A percentile compares a stretch with the other conserved stretches of the same genome.
Conservation (phyloP, 2,329 filamentous ascomycete genomes). For the Talaromyces funiculosus region DNA sequence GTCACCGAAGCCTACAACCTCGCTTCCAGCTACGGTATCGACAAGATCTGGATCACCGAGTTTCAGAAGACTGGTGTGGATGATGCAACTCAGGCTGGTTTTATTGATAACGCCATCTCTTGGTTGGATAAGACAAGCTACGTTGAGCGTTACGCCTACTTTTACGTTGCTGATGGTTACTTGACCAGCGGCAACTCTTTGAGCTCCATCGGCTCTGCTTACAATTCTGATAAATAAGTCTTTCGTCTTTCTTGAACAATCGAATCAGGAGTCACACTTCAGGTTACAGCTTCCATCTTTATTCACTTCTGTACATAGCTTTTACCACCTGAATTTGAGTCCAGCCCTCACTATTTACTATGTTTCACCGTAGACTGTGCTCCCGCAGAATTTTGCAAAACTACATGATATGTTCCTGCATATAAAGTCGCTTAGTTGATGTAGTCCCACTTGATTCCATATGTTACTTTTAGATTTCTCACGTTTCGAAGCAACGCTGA, state of each 20-base stretch:
- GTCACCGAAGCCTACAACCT: constrained; percentile 31
- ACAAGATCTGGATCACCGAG: constrained; percentile 43
- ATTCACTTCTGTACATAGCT: neutral
- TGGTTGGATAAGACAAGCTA: constrained; percentile 34
- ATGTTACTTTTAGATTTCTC: neutral
- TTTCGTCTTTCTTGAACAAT: neutral
- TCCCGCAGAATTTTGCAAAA: neutral
- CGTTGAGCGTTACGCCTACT: constrained; percentile 43
- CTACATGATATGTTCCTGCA: neutral
- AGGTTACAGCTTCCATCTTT: no score
- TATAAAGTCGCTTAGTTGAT: neutral
- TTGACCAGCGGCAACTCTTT: constrained; percentile 24
- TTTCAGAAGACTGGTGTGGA: constrained; percentile 30
- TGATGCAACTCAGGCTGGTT: constrained; percentile 23
- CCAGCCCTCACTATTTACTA: neutral
- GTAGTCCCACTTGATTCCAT: neutral
- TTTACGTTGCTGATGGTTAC: constrained; percentile 31
- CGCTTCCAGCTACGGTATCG: constrained; percentile 29
- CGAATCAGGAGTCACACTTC: no score
- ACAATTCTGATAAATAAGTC: constrained; percentile 16
- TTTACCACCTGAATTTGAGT: neutral
- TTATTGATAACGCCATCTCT: constrained; percentile 33
- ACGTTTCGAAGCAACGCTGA: neutral
- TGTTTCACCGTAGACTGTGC: neutral
- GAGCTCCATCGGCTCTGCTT: constrained; percentile 28